A percentile compares a stretch with the other conserved stretches of the same genome.
Conservation (phyloP, 139 green algal genomes). For the Asterochloris sp. region DNA sequence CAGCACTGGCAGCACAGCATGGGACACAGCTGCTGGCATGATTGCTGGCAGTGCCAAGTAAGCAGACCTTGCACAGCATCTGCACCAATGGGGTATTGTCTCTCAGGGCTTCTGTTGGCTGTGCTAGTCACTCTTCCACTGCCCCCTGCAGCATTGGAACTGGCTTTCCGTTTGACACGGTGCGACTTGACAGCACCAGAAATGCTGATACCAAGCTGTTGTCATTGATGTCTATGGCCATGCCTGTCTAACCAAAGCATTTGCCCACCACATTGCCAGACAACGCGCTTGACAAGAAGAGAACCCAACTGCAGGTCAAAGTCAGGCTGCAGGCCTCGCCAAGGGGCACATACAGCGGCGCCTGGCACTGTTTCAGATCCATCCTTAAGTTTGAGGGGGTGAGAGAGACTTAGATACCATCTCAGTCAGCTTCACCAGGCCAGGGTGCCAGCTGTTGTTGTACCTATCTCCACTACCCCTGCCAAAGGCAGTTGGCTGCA, state of each 20-base stretch:
- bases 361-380: slow-evolving; percentile 39
- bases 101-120: too few relatives aligned
- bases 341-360: slow-evolving; percentile 32
- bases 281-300: too few relatives aligned
- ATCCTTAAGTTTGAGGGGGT: slow-evolving; percentile 66
- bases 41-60: too few relatives aligned
- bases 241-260: not conserved
- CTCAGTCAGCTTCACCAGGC: too few relatives aligned
- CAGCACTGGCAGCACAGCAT: too few relatives aligned
- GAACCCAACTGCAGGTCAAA: not conserved
- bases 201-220: not conserved
- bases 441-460: too few relatives aligned
- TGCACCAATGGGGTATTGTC: too few relatives aligned
- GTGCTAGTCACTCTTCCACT: too few relatives aligned
- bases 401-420: not conserved
- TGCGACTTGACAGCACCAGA: slow-evolving; percentile 1
- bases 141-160: not conserved
- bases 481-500: too few relatives aligned
- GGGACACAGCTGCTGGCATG: too few relatives aligned
- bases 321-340: slow-evolving; percentile 45
- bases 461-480: too few relatives aligned
- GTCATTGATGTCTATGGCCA: not conserved
- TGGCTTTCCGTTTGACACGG: slow-evolving; percentile 21
- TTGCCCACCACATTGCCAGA: not conserved
- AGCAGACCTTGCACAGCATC: too few relatives aligned